phyloP scores from a whole-genome alignment of 176 grass and related monocot species.

The Luzula sylvatica region DNA sequence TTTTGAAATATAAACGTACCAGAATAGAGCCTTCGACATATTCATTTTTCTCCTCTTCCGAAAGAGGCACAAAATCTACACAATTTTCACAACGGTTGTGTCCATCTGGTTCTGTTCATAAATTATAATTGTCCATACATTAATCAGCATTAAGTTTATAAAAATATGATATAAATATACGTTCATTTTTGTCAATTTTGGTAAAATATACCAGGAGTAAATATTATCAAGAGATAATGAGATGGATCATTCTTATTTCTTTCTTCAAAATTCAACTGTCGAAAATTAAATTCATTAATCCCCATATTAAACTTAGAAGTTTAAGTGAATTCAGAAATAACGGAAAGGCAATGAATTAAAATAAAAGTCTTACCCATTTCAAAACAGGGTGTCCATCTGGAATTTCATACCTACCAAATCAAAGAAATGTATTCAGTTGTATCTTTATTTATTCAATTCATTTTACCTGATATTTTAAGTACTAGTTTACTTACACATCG shows the following conservation, averaged over 20 bases:
- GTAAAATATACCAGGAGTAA: conserved; percentile 39
- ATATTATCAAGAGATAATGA: conserved; percentile 72
- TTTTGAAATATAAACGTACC: conserved; percentile 28
- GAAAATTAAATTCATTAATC: neutral
- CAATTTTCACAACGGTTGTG: conserved; percentile 15
- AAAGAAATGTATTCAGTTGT: conserved; percentile 19
- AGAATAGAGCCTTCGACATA: conserved; percentile 74
- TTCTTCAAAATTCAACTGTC: conserved; percentile 61
- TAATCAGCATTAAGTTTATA: too few species aligned
- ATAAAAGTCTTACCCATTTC: conserved; percentile 45
- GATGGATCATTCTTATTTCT: conserved; percentile 72
- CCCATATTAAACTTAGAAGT: too few species aligned
- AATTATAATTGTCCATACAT: too few species aligned
- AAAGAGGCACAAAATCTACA: conserved; percentile 33
- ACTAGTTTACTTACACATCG: conserved; percentile 48
- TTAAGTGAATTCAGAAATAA: neutral
- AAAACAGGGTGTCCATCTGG: conserved; percentile 76
- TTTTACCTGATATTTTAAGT: too few species aligned
- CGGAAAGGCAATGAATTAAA: neutral
- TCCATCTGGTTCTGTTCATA: neutral
- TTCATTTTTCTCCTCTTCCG: conserved; percentile 38
- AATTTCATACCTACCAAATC: conserved; percentile 66
- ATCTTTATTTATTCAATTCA: neutral
- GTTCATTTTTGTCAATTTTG: too few species aligned
- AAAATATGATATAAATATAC: too few species aligned